Evolutionary conservation across 2,329 filamentous ascomycete species (phyloP), one percentile per base, ranked within the genome.

Genomic region (Pestalotiopsis sp.): DNA sequence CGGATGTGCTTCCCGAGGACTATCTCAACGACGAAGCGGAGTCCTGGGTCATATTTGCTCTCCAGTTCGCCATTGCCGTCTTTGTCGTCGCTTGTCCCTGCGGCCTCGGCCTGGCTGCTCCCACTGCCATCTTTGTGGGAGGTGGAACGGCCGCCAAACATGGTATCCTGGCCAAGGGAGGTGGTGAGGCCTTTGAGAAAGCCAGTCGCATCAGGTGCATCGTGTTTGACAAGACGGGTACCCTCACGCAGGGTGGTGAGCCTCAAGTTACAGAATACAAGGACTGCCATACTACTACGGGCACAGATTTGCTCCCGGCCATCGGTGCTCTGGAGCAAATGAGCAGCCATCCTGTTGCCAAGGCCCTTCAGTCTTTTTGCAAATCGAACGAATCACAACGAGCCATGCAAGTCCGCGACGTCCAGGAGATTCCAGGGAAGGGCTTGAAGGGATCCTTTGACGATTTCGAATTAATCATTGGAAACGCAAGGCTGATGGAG

Each of bases 151-250:
- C 93, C 2, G 93, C 93, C 6, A 91, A 92, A 77, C 82, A 93
- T 74, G 93, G 93, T 1, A 94, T 97, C 67, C 84, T 97, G 1
- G 93, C 92, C 73, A 94, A 94, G 79, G 93, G 93, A 25, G 93
- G 93, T 25, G 93, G 93, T 41, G 92, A 95, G 77, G 93, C 93
- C 0, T 95, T 96, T 76, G 92, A 95, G 78, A 93, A 94, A 81
- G 93, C 93, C 4, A 94, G 92, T 77, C 88, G 87, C 12, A 85
- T 95, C 59, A 90, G 94, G 77, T 91, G 91, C 66, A 90, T 96
- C 52, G 92, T 96, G 0, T 96, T 97, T 77, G 93, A 97, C 84
- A 96, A 97, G 84, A 97, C 93, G 0, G 93, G 93, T 1, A 97
- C 93, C 0, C 82, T 97, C 68, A 96, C 93, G 0, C 83, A 91